Conservation (phyloP, 2,329 filamentous ascomycete genomes). For the Fusarium keratoplasticum region DNA sequence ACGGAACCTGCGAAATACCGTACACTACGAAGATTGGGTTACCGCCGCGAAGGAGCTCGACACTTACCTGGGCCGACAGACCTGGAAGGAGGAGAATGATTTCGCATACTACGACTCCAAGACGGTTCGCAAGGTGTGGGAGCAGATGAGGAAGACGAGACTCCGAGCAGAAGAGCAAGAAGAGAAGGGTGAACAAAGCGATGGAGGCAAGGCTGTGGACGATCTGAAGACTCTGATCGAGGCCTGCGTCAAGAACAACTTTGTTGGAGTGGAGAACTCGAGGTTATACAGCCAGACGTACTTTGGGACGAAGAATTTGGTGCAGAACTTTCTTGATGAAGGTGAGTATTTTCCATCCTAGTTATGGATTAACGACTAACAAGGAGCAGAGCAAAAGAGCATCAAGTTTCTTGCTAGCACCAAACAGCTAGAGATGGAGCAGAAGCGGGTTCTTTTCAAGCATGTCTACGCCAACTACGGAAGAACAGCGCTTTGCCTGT, state of each 20-base stretch:
- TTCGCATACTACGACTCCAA: constrained; percentile 90
- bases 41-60: constrained; percentile 83
- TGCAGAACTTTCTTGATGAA: constrained; percentile 92
- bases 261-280: constrained; percentile 93
- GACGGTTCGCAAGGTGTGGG: constrained; percentile 81
- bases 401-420: constrained; percentile 77
- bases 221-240: constrained; percentile 84
- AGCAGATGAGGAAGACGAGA: constrained; percentile 77
- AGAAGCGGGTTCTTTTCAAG: constrained; percentile 87
- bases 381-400: constrained; percentile 68
- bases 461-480: constrained; percentile 92
- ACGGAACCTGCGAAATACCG: constrained; percentile 76
- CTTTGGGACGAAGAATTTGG: constrained; percentile 94
- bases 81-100: constrained; percentile 82
- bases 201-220: constrained; percentile 68
- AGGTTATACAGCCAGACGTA: constrained; percentile 98
- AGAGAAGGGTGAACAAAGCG: constrained; percentile 51
- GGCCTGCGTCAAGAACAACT: constrained; percentile 97
- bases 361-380: constrained; percentile 70
- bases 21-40: constrained; percentile 87
- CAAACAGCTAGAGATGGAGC: constrained; percentile 73
- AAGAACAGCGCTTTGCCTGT: constrained; percentile 90
- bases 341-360: constrained; percentile 72
- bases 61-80: constrained; percentile 80
- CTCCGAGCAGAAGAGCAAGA: constrained; percentile 67